These are phyloP conservation scores for Mycena citricolor DNA, from an alignment of 1,284 basidiomycete species.

Conservation along the genomic window DNA sequence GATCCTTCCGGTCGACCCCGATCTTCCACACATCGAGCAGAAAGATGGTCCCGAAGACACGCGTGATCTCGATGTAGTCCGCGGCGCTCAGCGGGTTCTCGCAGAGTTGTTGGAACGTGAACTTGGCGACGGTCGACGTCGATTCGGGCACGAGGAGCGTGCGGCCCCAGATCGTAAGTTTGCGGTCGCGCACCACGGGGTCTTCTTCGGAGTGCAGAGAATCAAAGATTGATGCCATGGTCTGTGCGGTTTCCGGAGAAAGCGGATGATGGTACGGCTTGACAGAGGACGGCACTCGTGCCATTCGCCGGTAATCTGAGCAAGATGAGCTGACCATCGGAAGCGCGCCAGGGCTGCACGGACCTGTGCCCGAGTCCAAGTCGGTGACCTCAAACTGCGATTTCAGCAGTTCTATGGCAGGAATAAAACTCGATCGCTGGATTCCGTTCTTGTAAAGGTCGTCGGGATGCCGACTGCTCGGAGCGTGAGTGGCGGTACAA, in stretches of 20 bases:
- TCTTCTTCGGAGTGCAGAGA: conserved; percentile 32
- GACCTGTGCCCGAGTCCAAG: conserved; percentile 92
- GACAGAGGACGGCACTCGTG: conserved; percentile 75
- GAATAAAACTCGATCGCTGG: conserved; percentile 94
- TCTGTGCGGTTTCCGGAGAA: conserved; percentile 12
- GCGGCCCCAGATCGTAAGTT: conserved; percentile 88
- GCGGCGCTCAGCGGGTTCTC: conserved; percentile 89
- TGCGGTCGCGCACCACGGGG: conserved; percentile 63
- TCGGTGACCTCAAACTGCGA: conserved; percentile 84
- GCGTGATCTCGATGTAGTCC: conserved; percentile 95
- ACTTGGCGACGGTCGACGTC: conserved; percentile 79
- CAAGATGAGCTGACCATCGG: conserved; percentile 26
- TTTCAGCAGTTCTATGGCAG: conserved; percentile 94
- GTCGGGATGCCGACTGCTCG: conserved; percentile 87
- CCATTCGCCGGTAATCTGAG: conserved; percentile 89
- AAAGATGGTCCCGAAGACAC: conserved; percentile 86
- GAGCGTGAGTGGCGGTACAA: too few species aligned
- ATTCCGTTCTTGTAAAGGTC: conserved; percentile 99
- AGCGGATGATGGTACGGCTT: conserved; percentile 38
- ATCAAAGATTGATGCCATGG: conserved; percentile 19
- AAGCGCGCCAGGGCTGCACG: conserved; percentile 10
- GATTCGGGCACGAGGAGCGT: conserved; percentile 78
- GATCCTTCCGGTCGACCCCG: conserved; percentile 85
- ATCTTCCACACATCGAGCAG: conserved; percentile 87
- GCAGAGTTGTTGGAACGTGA: conserved; percentile 88